A percentile compares a stretch with the other conserved stretches of the same genome.
phyloP scores from a whole-genome alignment of 495 filamentous ascomycete species.

The Podospora appendiculata region DNA sequence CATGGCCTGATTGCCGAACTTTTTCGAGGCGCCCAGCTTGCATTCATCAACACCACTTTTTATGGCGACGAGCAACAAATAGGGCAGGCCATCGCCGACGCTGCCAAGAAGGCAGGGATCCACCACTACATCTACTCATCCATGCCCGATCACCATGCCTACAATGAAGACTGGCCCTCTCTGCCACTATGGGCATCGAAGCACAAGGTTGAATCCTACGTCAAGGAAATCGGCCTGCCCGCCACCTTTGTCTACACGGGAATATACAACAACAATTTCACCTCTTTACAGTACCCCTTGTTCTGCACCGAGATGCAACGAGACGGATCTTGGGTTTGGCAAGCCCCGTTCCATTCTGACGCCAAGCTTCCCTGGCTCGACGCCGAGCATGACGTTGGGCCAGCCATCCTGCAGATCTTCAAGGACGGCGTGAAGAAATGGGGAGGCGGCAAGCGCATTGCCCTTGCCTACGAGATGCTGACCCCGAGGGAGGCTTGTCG shows the following conservation, averaged over 20 bases:
- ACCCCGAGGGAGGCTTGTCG: conserved; percentile 75
- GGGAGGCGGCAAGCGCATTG: conserved; percentile 87
- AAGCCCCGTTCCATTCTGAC: conserved; percentile 86
- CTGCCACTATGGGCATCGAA: conserved; percentile 90
- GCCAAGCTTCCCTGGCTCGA: conserved; percentile 92
- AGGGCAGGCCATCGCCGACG: conserved; percentile 78
- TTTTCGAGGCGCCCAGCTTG: conserved; percentile 75
- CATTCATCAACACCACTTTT: conserved; percentile 98
- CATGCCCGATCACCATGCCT: conserved; percentile 90
- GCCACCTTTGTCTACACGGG: conserved; percentile 92
- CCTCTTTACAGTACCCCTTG: conserved; percentile 81
- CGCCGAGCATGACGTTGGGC: conserved; percentile 92
- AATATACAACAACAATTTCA: conserved; percentile 99
- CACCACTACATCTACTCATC: conserved; percentile 92
- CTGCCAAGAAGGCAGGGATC: conserved; percentile 76
- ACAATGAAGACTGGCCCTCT: conserved; percentile 58
- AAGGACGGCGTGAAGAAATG: conserved; percentile 86
- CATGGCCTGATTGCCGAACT: conserved; percentile 61
- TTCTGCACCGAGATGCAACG: conserved; percentile 83
- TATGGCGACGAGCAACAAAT: conserved; percentile 91
- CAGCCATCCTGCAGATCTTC: conserved; percentile 90
- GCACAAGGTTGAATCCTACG: conserved; percentile 83
- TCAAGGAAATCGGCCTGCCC: conserved; percentile 72
- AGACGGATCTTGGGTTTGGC: conserved; percentile 87
- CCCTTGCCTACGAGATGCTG: conserved; percentile 85